Percentiles rank a stretch among this genome's conserved stretches.
Evolutionary conservation across 2,329 filamentous ascomycete genomes (phyloP).

Genomic region (Ceratocystis huliohia): DNA sequence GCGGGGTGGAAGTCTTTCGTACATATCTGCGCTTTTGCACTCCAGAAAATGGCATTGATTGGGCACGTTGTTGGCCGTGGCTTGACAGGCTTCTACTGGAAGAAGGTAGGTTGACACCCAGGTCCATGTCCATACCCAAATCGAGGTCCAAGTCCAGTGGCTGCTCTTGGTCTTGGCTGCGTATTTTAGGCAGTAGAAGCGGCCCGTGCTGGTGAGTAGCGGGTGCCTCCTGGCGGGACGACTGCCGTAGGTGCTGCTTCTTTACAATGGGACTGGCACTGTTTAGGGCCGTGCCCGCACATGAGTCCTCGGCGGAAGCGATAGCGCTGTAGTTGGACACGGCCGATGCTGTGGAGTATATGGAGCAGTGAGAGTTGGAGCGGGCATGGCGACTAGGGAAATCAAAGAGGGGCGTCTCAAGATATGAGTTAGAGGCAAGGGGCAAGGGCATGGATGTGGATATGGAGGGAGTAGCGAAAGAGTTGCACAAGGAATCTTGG

Average conservation of each 20-base stretch:
- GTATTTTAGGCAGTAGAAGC: slow-evolving; percentile 71
- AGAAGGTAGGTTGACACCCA: not conserved
- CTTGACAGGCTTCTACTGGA: slow-evolving; percentile 35
- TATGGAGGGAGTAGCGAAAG: slow-evolving; percentile 28
- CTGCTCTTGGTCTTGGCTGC: slow-evolving; percentile 59
- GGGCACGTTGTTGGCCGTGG: not conserved
- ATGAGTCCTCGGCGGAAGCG: slow-evolving; percentile 52
- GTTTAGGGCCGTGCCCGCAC: slow-evolving; percentile 51
- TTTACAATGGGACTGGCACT: slow-evolving; percentile 37
- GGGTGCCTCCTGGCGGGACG: slow-evolving; percentile 42
- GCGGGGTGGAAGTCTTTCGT: not conserved
- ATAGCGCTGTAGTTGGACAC: slow-evolving; percentile 52
- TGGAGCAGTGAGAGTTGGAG: slow-evolving; percentile 52
- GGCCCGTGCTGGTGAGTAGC: slow-evolving; percentile 69
- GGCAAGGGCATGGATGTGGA: slow-evolving; percentile 25
- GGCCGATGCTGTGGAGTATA: slow-evolving; percentile 44
- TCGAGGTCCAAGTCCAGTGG: not conserved
- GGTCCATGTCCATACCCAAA: not conserved
- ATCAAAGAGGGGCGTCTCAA: slow-evolving; percentile 45
- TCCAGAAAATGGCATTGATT: slow-evolving; percentile 2
- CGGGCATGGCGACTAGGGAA: slow-evolving; percentile 47
- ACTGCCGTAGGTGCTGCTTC: not conserved
- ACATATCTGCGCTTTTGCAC: slow-evolving; percentile 12
- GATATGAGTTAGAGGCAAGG: slow-evolving; percentile 27
- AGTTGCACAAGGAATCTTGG: not conserved